Percentiles rank a stretch among this genome's conserved stretches.
Conservation (phyloP, 139 green algal species). For the Parachlorella kessleri region DNA sequence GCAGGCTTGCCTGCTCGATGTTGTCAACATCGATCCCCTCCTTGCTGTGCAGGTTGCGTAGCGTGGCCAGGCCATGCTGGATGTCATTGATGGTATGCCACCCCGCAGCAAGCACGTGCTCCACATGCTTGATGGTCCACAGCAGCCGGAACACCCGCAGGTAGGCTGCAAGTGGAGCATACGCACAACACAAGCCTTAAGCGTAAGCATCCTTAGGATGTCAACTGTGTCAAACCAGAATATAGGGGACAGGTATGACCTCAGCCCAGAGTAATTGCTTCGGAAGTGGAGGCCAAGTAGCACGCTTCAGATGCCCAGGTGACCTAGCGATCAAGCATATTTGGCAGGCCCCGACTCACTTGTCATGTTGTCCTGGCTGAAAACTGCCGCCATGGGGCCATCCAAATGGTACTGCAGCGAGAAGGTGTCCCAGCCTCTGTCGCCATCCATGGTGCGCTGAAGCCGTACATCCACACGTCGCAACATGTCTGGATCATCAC, state of each 20-base stretch:
- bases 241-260: no score
- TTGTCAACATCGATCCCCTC: conserved; percentile 30
- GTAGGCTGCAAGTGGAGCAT: conserved; percentile 67
- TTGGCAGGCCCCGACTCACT: no score
- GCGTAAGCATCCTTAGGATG: no score
- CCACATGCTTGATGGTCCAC: conserved; percentile 87
- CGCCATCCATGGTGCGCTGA: conserved; percentile 12
- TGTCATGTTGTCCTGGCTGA: conserved; percentile 40
- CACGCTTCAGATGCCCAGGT: no score
- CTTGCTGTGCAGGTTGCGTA: conserved; percentile 19
- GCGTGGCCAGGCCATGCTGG: conserved; percentile 36
- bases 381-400: conserved; percentile 56
- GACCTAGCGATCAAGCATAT: no score
- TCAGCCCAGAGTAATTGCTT: no score
- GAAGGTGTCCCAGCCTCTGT: conserved; percentile 92
- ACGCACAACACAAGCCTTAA: no score
- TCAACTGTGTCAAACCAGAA: no score
- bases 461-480: conserved; percentile 65
- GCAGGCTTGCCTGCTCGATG: neutral
- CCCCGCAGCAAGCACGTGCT: conserved; percentile 66
- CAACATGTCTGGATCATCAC: conserved; percentile 76
- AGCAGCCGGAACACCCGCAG: conserved; percentile 83
- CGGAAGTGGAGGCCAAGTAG: no score
- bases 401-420: conserved; percentile 78
- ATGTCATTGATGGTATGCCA: conserved; percentile 77